Base-by-base conservation (phyloP, 768 basidiomycete genomes). In the Boletus bicolor region DNA sequence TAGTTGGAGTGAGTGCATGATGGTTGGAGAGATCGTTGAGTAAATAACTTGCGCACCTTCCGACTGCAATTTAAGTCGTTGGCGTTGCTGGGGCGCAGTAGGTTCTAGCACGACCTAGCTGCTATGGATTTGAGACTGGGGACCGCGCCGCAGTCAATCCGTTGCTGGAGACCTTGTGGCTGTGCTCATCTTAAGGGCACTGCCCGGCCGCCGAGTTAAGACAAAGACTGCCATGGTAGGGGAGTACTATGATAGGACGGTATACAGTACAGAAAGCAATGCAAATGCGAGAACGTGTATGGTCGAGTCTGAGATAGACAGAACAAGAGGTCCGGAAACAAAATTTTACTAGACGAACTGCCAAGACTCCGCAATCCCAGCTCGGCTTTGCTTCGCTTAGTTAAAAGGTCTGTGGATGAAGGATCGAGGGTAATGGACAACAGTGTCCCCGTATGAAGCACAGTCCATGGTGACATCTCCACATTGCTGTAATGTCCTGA, bases 1-100 rank as follows among this genome's bases (percentile, higher is more conserved):
- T 4, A 42, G 19, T 11, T 43, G 46, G 36, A 30, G 55, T 61
- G 59, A 57, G 50, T 55, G 19, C 35, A 49, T 51, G 45, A n/a
- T 37, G 15, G n/a, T 7, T 24, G 30, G 35, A 7, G 41, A 24
- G 43, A 44, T 39, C 4, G 21, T 11, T 28, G 21, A 1, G 24
- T 8, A 12, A 12, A 30, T 8, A 12, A 12, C 4, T 19, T 14
- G 24, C 48, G 5, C 28, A 49, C 57, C 35, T 32, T 32, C 10
- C 2, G 5, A 11, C 39, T 41, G 52, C 30, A 12, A 59, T 49
- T 60, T 48, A 24, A 24, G 26, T 17, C 24, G 39, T 38, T 26
- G 38, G 12, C 7, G 24, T 28, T 47, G 36, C 57, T 59, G 50
- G 32, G 14, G 46, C 56, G 54, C 54, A 57, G 56, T 9, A 17